phyloP scores from a whole-genome alignment of 1,139 yeast species.

The Yamadazyma spencermartinsiae region DNA sequence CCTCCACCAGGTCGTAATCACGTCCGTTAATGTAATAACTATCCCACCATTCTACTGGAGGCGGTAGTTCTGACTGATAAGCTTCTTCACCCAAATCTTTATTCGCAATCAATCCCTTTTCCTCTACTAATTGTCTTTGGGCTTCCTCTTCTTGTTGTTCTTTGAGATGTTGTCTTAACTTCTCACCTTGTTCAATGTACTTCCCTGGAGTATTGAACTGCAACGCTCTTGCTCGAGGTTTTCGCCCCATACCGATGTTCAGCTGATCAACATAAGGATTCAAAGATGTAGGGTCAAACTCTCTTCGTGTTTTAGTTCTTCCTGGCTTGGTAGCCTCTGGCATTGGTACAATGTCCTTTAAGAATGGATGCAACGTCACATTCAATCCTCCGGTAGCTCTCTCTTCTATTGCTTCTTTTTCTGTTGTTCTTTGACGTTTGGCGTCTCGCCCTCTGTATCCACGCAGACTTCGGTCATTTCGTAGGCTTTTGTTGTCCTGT shows the following conservation, averaged over 20 bases:
- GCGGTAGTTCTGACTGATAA: conserved; percentile 52
- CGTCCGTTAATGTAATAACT: conserved; percentile 40
- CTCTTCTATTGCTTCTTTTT: not conserved
- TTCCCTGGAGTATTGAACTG: conserved; percentile 62
- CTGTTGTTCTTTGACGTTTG: not conserved
- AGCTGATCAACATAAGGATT: conserved; percentile 64
- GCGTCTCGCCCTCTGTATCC: conserved; percentile 30
- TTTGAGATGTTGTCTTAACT: conserved; percentile 42
- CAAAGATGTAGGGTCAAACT: conserved; percentile 39
- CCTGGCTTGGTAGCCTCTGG: conserved; percentile 26
- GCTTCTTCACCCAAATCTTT: conserved; percentile 50
- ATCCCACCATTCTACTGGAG: conserved; percentile 85
- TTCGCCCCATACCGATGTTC: conserved; percentile 16
- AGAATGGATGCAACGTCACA: conserved; percentile 61
- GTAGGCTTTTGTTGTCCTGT: too few species aligned
- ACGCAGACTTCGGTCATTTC: not conserved
- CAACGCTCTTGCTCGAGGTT: conserved; percentile 32
- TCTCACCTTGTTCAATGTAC: conserved; percentile 56
- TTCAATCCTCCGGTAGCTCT: conserved; percentile 1
- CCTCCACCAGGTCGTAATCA: conserved; percentile 25
- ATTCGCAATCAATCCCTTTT: conserved; percentile 50
- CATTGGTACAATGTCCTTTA: conserved; percentile 32
- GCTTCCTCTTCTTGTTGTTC: conserved; percentile 30
- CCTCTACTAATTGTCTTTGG: conserved; percentile 24
- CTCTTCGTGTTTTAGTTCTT: conserved; percentile 30